phyloP scores from a whole-genome alignment of 345 rosid genomes.

The Citrus sinensis region DNA sequence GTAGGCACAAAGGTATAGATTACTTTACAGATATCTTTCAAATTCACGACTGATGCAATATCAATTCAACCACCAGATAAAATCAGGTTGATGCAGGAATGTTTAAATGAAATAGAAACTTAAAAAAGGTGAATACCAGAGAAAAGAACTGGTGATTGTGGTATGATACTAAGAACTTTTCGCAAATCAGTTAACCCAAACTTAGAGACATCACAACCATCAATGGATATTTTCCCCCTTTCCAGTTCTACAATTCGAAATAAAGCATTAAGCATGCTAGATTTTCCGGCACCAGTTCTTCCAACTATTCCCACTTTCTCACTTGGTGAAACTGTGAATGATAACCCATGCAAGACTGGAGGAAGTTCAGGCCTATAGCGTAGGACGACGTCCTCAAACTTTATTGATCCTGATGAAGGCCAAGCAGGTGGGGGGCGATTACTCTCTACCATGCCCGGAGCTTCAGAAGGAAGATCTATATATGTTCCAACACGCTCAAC shows the following conservation, averaged over 20 bases:
- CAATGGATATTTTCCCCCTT: constrained; percentile 73
- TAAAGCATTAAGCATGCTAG: constrained; percentile 91
- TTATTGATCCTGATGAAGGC: constrained; percentile 77
- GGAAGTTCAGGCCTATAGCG: constrained; percentile 95
- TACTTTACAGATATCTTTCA: background rate
- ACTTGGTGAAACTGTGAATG: constrained; percentile 55
- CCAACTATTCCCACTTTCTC: constrained; percentile 94
- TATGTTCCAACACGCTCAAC: constrained; percentile 91
- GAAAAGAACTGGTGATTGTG: constrained; percentile 94
- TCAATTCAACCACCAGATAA: background rate
- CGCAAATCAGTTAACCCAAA: constrained; percentile 79
- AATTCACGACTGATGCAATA: background rate
- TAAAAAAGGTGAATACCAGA: constrained; percentile 48
- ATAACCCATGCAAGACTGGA: constrained; percentile 75
- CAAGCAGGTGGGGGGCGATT: constrained; percentile 77
- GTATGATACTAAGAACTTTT: constrained; percentile 79
- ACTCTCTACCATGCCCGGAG: constrained; percentile 57
- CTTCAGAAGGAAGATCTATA: constrained; percentile 85
- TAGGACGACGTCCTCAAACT: constrained; percentile 76
- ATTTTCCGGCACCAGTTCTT: constrained; percentile 97
- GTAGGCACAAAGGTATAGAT: background rate
- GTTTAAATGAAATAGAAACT: background rate
- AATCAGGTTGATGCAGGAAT: background rate
- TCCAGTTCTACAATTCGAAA: constrained; percentile 85
- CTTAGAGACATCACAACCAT: constrained; percentile 55